These are phyloP conservation scores for Verticillium tricorpus DNA, from an alignment of 2,329 filamentous ascomycete species.

Conservation along the genomic window DNA sequence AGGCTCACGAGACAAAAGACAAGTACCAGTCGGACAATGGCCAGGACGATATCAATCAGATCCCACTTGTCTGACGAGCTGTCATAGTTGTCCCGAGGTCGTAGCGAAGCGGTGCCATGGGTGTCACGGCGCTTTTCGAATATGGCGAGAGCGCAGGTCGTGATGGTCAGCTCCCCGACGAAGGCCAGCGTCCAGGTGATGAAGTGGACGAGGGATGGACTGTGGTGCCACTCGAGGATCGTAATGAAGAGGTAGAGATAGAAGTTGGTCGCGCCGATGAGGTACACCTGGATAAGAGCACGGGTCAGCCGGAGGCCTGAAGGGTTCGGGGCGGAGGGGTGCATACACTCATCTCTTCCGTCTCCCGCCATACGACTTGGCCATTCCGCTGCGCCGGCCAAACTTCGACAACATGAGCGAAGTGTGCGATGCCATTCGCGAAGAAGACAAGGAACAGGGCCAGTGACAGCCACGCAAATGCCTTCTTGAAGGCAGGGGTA, in stretches of 20 bases:
- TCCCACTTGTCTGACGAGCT: conserved; percentile 44
- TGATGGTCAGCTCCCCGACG: conserved; percentile 68
- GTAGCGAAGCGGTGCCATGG: conserved; percentile 30
- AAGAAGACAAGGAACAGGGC: conserved; percentile 71
- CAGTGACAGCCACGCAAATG: conserved; percentile 72
- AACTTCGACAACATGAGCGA: conserved; percentile 9
- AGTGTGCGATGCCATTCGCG: conserved; percentile 60
- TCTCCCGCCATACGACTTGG: conserved; percentile 71
- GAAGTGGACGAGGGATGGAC: conserved; percentile 76
- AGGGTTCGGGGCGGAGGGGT: background rate
- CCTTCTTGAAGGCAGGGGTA: conserved; percentile 56
- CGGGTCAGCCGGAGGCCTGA: background rate
- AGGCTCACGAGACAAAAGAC: conserved; percentile 55
- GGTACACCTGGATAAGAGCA: conserved; percentile 61
- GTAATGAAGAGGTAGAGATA: conserved; percentile 84
- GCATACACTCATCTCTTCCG: conserved; percentile 70
- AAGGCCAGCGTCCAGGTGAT: conserved; percentile 72
- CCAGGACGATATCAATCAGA: conserved; percentile 60
- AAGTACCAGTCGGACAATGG: conserved; percentile 63
- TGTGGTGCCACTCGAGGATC: conserved; percentile 76
- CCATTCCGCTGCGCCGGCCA: conserved; percentile 1
- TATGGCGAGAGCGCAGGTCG: conserved; percentile 63
- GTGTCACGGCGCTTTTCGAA: conserved; percentile 51
- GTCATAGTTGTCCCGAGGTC: conserved; percentile 13
- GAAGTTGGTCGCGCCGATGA: conserved; percentile 79